Conservation (phyloP, 345 rosid species). For the Eucalyptus cladocalyx region DNA sequence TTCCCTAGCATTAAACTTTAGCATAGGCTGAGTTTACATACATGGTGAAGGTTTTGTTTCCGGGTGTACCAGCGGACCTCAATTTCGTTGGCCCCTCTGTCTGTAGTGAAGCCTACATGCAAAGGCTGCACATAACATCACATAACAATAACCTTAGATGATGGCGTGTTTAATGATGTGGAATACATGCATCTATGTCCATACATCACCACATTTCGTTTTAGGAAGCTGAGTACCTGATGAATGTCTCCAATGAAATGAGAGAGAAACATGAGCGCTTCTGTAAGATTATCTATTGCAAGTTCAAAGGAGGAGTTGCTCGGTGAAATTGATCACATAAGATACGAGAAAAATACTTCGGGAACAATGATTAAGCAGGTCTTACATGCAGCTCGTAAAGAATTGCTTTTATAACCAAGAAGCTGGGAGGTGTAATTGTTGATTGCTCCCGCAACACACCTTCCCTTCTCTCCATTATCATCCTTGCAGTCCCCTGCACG, state of each 20-base stretch:
- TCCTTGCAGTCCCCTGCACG: constrained; percentile 80
- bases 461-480: constrained; percentile 39
- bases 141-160: neutral
- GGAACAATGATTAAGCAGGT: neutral
- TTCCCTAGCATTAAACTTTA: neutral
- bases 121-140: constrained; percentile 35
- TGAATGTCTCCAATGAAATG: constrained; percentile 92
- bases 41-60: constrained; percentile 79
- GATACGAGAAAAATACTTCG: neutral
- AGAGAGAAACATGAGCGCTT: constrained; percentile 79
- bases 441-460: constrained; percentile 89
- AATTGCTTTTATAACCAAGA: constrained; percentile 29
- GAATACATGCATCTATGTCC: neutral
- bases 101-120: constrained; percentile 67
- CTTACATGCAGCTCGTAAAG: constrained; percentile 38
- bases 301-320: neutral
- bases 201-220: neutral
- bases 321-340: neutral
- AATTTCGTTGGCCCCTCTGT: constrained; percentile 77
- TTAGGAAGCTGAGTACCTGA: constrained; percentile 30
- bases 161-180: neutral
- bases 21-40: neutral
- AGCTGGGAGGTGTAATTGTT: constrained; percentile 90
- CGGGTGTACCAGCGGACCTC: constrained; percentile 80
- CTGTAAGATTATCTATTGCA: constrained; percentile 71